These are phyloP conservation scores for Cryptococcus sp. DNA, from an alignment of 1,284 basidiomycete species.

Conservation along the genomic window DNA sequence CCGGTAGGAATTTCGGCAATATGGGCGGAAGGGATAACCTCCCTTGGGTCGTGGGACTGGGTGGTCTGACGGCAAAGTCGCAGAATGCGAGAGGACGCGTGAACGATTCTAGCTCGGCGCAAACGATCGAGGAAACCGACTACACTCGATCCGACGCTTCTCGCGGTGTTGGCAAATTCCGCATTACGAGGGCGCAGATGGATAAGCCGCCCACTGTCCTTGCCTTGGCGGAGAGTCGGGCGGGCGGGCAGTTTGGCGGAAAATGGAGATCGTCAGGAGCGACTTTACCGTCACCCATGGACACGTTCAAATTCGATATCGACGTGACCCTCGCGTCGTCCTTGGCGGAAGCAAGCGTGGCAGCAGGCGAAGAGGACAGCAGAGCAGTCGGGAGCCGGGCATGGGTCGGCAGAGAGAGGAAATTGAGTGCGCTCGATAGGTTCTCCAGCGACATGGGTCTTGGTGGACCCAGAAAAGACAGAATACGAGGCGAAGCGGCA, in stretches of 20 bases:
- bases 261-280: constrained; percentile 17
- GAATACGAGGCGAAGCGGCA: constrained; percentile 13
- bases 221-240: constrained; percentile 16
- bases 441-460: constrained; percentile 6
- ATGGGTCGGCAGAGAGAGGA: constrained; percentile 25
- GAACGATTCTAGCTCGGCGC: not conserved
- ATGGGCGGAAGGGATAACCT: constrained; percentile 14
- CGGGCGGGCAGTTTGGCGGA: constrained; percentile 7
- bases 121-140: constrained; percentile 25
- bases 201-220: constrained; percentile 36
- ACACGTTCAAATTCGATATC: constrained; percentile 43
- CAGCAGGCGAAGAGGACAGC: not conserved
- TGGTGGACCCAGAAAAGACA: constrained; percentile 15
- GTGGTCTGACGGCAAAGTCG: constrained; percentile 40
- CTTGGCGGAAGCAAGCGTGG: not conserved
- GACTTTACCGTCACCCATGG: constrained; percentile 33
- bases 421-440: not conserved
- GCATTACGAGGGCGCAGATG: constrained; percentile 31
- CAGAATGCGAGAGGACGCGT: constrained; percentile 10
- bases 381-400: constrained; percentile 16
- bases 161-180: constrained; percentile 35
- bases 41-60: constrained; percentile 45
- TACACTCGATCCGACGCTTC: constrained; percentile 28
- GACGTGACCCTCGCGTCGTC: constrained; percentile 13
- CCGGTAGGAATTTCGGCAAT: not conserved